A percentile compares a stretch with the other conserved stretches of the same genome.
These are phyloP conservation scores for Emydomyces testavorans DNA, from an alignment of 2,329 filamentous ascomycete genomes.

Conservation along the genomic window DNA sequence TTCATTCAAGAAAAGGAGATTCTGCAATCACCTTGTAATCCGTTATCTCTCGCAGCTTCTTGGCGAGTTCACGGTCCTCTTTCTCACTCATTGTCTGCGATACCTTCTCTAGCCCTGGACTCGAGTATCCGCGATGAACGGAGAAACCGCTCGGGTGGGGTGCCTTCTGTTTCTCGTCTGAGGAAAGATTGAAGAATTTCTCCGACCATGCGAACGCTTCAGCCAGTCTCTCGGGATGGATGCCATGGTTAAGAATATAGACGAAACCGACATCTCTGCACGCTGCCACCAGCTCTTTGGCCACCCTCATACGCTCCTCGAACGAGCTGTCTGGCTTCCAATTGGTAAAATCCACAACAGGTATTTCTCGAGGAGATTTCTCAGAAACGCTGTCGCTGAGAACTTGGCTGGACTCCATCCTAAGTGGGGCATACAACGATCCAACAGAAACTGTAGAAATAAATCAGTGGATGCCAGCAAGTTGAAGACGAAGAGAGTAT, in stretches of 20 bases:
- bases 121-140: conserved; percentile 46
- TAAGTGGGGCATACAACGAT: neutral
- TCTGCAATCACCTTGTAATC: conserved; percentile 40
- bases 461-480: too few species aligned
- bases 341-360: conserved; percentile 31
- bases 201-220: conserved; percentile 37
- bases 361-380: conserved; percentile 20
- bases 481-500: too few species aligned
- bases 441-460: neutral
- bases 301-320: conserved; percentile 25
- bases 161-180: conserved; percentile 39
- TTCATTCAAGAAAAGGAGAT: neutral
- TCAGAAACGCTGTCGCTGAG: neutral
- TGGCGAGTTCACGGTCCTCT: conserved; percentile 29
- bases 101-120: conserved; percentile 45
- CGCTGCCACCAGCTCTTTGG: conserved; percentile 33
- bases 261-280: conserved; percentile 39
- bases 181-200: conserved; percentile 36
- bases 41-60: conserved; percentile 35
- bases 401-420: neutral
- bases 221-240: conserved; percentile 30
- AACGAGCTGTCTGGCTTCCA: conserved; percentile 25
- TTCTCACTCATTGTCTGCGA: conserved; percentile 36
- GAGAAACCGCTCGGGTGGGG: conserved; percentile 40
- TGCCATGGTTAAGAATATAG: conserved; percentile 40